Base-by-base conservation (phyloP, 768 basidiomycete species). In the Naganishia kalamii region DNA sequence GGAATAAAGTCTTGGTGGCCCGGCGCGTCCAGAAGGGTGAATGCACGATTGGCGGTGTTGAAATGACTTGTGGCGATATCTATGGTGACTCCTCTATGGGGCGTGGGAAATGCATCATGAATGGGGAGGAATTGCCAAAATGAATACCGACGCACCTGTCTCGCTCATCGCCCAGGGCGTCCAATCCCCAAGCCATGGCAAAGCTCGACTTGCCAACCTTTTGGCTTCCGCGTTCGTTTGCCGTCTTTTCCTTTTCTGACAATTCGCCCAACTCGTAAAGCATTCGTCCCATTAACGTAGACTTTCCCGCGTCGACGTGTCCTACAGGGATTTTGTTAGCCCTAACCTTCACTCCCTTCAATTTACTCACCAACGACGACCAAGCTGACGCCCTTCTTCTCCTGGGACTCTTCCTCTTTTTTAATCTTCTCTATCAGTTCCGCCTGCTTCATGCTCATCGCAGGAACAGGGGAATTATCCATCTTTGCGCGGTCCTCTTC, bases 301-400 rank as follows among this genome's bases (percentile, higher is more conserved):
- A 96, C 78, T 99, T 99, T 27, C 96, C 96, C 19, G 96, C 96
- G 79, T 99, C 96, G 67, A 99, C 96, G 73, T 99, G 96, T 41
- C 96, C 94, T 97, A 70, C 23, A 29, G 3, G 1, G 21, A 40
- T 17, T 4, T 5, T 50, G 3, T 32, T 1, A 30, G 19, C 2
- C 7, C n/a, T n/a, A 33, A 13, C n/a, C 8, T 15, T 5, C 25
- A 63, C 23, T 59, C 44, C 44, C 7, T 13, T 6, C 33, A 13
- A 37, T 23, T 13, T 41, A 74, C 79, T 63, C 74, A 94, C 94
- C 96, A 46, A 99, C 87, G 48, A 99, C 91, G 29, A 98, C 88
- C 70, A 99, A 80, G 75, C 88, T 93, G 54, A 97, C 80, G 13
- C 82, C 84, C 71, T 85, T 87, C 78, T 86, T 91, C 33, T 75